Percentiles rank a stretch among this genome's conserved stretches.
phyloP scores from a whole-genome alignment of 768 basidiomycete genomes.

The Kwoniella bestiolae region DNA sequence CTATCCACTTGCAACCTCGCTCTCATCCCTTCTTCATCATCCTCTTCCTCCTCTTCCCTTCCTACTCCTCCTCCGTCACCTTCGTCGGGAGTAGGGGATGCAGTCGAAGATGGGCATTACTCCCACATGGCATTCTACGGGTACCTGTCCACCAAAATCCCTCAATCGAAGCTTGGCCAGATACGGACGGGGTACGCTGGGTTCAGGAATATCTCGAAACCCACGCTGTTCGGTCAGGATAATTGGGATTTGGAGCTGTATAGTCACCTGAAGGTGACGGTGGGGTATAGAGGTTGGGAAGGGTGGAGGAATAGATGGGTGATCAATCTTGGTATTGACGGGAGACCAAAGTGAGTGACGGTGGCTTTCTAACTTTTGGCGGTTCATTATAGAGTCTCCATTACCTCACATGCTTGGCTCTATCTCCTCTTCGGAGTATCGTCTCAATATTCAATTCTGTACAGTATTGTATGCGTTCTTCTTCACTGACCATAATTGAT shows the following conservation, averaged over 20 bases:
- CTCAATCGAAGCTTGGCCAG: slow-evolving; percentile 68
- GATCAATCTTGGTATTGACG: slow-evolving; percentile 89
- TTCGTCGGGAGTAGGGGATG: not conserved
- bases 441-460: too few species aligned
- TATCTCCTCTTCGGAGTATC: too few species aligned
- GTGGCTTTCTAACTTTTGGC: too few species aligned
- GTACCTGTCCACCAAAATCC: slow-evolving; percentile 72
- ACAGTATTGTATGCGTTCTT: too few species aligned
- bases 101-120: not conserved
- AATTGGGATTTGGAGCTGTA: slow-evolving; percentile 82
- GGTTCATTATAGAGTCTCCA: too few species aligned
- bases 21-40: slow-evolving; percentile 19
- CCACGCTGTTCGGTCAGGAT: slow-evolving; percentile 84
- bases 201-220: slow-evolving; percentile 78
- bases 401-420: too few species aligned
- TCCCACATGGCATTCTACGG: slow-evolving; percentile 68
- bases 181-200: slow-evolving; percentile 88
- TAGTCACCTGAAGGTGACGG: slow-evolving; percentile 76
- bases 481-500: not conserved
- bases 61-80: not conserved
- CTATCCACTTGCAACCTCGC: slow-evolving; percentile 44
- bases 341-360: slow-evolving; percentile 49
- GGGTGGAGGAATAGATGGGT: slow-evolving; percentile 83
- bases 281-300: slow-evolving; percentile 77
- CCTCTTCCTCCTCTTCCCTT: not conserved